Evolutionary conservation across 768 basidiomycete genomes (phyloP).

Genomic region (Macrolepiota albuminosa): DNA sequence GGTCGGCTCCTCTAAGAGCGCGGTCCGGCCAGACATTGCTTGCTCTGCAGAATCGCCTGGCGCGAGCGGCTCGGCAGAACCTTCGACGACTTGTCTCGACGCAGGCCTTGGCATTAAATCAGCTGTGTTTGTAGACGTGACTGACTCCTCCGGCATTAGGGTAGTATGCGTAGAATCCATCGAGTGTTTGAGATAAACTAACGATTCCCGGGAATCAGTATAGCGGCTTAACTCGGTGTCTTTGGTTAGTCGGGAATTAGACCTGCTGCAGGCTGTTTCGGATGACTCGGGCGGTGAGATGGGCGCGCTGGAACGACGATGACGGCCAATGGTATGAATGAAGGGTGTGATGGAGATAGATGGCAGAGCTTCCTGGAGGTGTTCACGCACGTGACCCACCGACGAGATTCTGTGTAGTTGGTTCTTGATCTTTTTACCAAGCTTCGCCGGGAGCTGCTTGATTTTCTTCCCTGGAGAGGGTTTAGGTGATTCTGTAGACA

Average conservation of each 20-base stretch:
- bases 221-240: not conserved
- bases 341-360: constrained; percentile 30
- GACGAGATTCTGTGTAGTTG: constrained; percentile 12
- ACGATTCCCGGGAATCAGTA: constrained; percentile 11
- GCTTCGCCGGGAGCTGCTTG: constrained; percentile 18
- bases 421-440: constrained; percentile 21
- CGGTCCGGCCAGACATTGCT: not conserved
- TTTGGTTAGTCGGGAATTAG: constrained; percentile 10
- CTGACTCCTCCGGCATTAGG: not conserved
- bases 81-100: constrained; percentile 1
- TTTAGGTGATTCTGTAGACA: constrained; percentile 9
- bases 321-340: constrained; percentile 32
- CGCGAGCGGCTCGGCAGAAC: constrained; percentile 1
- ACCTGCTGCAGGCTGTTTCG: constrained; percentile 14
- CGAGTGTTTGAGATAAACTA: constrained; percentile 1
- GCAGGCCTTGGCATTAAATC: not conserved
- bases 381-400: constrained; percentile 18
- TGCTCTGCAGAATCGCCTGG: not conserved
- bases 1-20: constrained; percentile 16
- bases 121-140: not conserved
- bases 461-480: constrained; percentile 15
- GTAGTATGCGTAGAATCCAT: not conserved
- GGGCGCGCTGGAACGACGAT: constrained; percentile 16
- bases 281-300: constrained; percentile 12
- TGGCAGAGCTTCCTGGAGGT: constrained; percentile 17